A percentile compares a stretch with the other conserved stretches of the same genome.
Evolutionary conservation across 306 rosid species (phyloP).

Genomic region (Begonia fuchsioides): DNA sequence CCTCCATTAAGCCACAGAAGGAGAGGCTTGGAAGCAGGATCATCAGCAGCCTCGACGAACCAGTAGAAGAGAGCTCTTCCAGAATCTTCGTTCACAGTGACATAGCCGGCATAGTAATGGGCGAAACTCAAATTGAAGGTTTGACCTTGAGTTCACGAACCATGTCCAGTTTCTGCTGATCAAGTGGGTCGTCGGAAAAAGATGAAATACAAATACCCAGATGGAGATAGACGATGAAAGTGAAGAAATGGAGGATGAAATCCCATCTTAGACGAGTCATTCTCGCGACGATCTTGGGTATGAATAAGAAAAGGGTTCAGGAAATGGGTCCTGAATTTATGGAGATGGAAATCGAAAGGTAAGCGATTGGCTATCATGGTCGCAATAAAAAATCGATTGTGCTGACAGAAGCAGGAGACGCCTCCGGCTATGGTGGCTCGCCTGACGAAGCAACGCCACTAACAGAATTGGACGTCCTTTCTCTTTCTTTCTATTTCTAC

Average conservation of each 20-base stretch:
- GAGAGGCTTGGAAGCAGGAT: constrained; percentile 46
- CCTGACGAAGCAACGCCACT: not conserved
- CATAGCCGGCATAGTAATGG: constrained; percentile 53
- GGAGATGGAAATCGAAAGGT: not conserved
- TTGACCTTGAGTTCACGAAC: constrained; percentile 37
- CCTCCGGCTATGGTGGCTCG: not conserved
- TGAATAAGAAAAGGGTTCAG: not conserved
- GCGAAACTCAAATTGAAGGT: constrained; percentile 27
- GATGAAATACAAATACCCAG: constrained; percentile 11
- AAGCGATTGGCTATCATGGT: not conserved
- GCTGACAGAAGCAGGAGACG: not conserved
- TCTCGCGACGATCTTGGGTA: not conserved
- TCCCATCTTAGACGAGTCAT: constrained; percentile 7
- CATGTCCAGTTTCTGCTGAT: constrained; percentile 31
- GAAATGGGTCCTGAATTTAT: constrained; percentile 2
- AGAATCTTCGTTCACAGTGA: constrained; percentile 37
- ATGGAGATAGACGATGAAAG: constrained; percentile 11
- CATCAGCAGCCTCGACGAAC: constrained; percentile 40
- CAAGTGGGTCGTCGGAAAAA: constrained; percentile 16
- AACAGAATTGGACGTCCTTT: not conserved
- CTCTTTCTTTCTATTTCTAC: not conserved
- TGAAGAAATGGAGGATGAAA: constrained; percentile 10
- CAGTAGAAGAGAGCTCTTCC: constrained; percentile 65
- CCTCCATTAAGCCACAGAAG: constrained; percentile 72
- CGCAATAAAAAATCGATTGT: not conserved